Base-by-base conservation (phyloP, 2,329 filamentous ascomycete species). In the Cryphonectria radicalis region DNA sequence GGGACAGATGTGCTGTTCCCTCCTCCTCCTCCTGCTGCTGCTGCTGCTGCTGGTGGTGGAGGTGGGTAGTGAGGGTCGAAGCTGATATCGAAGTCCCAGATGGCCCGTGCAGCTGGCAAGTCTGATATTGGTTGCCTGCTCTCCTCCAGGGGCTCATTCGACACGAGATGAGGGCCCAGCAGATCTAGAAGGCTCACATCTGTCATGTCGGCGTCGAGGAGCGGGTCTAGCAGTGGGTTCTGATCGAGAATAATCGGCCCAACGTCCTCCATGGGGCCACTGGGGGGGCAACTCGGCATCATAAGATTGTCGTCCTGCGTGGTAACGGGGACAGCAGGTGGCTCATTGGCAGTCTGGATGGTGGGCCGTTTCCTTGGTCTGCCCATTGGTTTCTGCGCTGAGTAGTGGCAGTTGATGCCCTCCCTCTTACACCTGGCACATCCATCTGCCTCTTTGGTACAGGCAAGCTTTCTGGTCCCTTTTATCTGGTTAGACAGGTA, bases 361-460 rank as follows among this genome's bases (percentile, higher is more conserved):
- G 79, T 78, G 25, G 81, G 84, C 70, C 87, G 83, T 79, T 91
- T 91, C 69, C 89, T 82, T 32, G 90, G 90, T 59, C 90, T 83
- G 4, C 90, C 90, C 89, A 91, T 91, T 57, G 82, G 88, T 79
- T 91, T 91, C 77, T 91, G 90, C 17, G 84, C 82, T 10, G 89
- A 91, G 79, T 91, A 92, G 74, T 88, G 82, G 76, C 90, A 92
- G 59, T 72, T 69, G 59, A 90, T 85, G 70, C 83, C 84, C 74
- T 91, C 89, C 70, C 83, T 84, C 69, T 80, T 83, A 76, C 90
- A 92, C 70, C 90, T 85, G 10, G 83, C 80, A 77, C 90, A 92
- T 70, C 89, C 88, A 67, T 86, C 84, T 1, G 82, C 77, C 74
- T 91, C 88, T 76, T 91, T 91, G 57, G 88, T 86, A 78, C 90